Percentiles rank a stretch among this genome's conserved stretches.
phyloP scores from a whole-genome alignment of 2,329 filamentous ascomycete species.

The Pyricularia grisea region DNA sequence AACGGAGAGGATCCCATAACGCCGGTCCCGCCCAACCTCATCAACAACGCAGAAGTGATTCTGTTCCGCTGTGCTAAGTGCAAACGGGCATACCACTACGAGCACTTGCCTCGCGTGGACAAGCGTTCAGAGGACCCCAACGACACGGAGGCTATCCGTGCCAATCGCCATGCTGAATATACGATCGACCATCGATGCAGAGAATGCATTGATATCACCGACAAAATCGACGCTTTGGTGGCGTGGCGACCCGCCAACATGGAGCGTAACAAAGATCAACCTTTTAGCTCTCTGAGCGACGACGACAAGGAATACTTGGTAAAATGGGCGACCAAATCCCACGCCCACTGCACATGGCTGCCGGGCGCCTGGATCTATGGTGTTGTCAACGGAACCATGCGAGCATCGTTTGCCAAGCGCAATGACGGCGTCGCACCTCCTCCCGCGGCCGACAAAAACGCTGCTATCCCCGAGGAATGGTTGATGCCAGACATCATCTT shows the following conservation, averaged over 20 bases:
- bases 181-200: conserved; percentile 68
- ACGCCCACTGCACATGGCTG: conserved; percentile 78
- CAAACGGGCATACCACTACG: conserved; percentile 70
- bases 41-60: conserved; percentile 70
- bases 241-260: conserved; percentile 73
- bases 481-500: conserved; percentile 85
- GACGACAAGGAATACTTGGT: conserved; percentile 87
- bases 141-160: conserved; percentile 35
- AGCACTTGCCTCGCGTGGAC: conserved; percentile 57
- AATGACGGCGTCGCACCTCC: conserved; percentile 47
- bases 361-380: conserved; percentile 84
- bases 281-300: conserved; percentile 50
- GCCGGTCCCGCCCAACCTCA: conserved; percentile 45
- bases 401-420: conserved; percentile 66
- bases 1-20: conserved; percentile 68
- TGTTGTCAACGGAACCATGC: conserved; percentile 51
- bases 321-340: conserved; percentile 76
- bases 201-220: conserved; percentile 53
- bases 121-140: conserved; percentile 24
- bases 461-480: conserved; percentile 83
- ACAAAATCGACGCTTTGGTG: conserved; percentile 69
- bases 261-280: conserved; percentile 42
- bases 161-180: conserved; percentile 64
- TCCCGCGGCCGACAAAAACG: conserved; percentile 60
- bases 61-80: conserved; percentile 78